Conservation (phyloP, 805 yeast species). For the Pichia eremophila region DNA sequence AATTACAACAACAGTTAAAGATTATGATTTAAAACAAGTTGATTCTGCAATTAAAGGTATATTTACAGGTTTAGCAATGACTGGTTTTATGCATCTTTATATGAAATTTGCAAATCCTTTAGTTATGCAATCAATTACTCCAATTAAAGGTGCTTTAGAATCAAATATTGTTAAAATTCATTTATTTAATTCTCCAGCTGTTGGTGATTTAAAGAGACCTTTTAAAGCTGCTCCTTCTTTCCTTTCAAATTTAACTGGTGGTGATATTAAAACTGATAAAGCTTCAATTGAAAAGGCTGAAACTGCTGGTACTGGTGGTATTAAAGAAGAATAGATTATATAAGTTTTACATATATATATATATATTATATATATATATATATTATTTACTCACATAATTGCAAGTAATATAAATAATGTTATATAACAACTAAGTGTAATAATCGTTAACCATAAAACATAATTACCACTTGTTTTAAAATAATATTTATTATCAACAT, state of each 20-base stretch:
- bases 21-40: constrained; percentile 86
- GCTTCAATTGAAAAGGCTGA: constrained; percentile 80
- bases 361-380: too few relatives aligned
- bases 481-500: constrained; percentile 21
- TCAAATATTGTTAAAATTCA: constrained; percentile 87
- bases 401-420: constrained; percentile 42
- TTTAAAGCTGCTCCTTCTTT: constrained; percentile 74
- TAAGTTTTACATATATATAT: too few relatives aligned
- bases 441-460: constrained; percentile 40
- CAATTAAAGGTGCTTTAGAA: constrained; percentile 84
- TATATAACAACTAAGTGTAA: constrained; percentile 44
- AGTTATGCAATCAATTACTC: constrained; percentile 86
- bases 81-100: constrained; percentile 96
- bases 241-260: constrained; percentile 43
- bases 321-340: constrained; percentile 62
- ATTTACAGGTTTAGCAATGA: constrained; percentile 87
- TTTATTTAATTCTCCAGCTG: constrained; percentile 69
- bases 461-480: constrained; percentile 55
- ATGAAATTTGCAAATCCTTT: constrained; percentile 96
- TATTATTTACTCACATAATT: constrained; percentile 33
- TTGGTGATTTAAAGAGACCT: constrained; percentile 93
- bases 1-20: constrained; percentile 86
- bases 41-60: constrained; percentile 72
- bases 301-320: constrained; percentile 76
- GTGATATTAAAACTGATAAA: constrained; percentile 71